These are phyloP conservation scores for Penicillium flavigenum DNA, from an alignment of 495 filamentous ascomycete species.

Conservation along the genomic window DNA sequence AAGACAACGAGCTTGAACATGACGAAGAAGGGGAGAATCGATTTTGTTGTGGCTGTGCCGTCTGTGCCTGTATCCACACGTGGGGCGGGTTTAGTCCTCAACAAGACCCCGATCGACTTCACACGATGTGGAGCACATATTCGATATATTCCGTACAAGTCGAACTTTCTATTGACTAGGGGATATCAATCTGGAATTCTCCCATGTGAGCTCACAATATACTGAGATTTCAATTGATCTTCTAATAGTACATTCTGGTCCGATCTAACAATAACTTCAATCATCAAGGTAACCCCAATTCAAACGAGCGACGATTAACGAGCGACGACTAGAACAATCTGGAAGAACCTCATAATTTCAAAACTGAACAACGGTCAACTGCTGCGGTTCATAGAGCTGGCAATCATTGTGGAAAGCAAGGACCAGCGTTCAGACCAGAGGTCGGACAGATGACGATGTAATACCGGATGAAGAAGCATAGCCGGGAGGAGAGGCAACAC, in stretches of 20 bases:
- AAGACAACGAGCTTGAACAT: slow-evolving; percentile 54
- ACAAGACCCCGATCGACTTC: background rate
- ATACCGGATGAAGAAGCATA: background rate
- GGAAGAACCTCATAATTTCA: background rate
- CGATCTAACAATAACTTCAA: background rate
- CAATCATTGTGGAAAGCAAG: background rate
- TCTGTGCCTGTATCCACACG: slow-evolving; percentile 5
- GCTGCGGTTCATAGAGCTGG: background rate
- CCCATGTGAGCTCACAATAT: background rate
- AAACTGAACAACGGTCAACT: background rate
- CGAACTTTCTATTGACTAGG: too few species aligned
- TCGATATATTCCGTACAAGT: too few species aligned
- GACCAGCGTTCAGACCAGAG: background rate
- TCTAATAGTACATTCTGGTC: background rate
- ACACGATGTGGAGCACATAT: too few species aligned
- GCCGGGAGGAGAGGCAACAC: background rate
- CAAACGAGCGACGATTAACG: background rate
- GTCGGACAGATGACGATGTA: background rate
- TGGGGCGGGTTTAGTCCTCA: background rate
- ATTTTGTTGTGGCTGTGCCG: slow-evolving; percentile 13
- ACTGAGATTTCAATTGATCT: background rate
- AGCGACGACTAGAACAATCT: background rate
- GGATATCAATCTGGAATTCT: background rate
- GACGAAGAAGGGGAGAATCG: slow-evolving; percentile 28
- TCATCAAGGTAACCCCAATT: background rate